Evolutionary conservation across 352 stramenopile genomes (phyloP).

Genomic region (Globisporangium rhizosaccharum): DNA sequence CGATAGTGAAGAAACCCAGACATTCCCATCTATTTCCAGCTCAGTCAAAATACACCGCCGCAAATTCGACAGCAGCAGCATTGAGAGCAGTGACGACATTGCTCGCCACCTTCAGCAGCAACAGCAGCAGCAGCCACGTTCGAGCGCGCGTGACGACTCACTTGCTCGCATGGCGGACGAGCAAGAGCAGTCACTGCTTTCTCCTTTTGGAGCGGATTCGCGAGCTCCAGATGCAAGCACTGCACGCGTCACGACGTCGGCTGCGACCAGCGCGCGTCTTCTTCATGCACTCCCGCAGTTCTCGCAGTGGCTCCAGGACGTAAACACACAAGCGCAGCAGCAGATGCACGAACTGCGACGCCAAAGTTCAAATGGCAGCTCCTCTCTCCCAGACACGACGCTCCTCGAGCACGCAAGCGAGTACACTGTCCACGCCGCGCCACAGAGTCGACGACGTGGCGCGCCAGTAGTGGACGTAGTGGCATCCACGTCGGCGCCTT

Average conservation of each 20-base stretch:
- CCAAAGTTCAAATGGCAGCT: slow-evolving; percentile 1
- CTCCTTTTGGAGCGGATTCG: not conserved
- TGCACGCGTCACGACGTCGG: not conserved
- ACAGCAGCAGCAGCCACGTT: too few relatives aligned
- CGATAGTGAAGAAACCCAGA: too few relatives aligned
- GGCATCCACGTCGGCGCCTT: too few relatives aligned
- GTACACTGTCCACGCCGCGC: not conserved
- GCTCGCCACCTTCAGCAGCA: not conserved
- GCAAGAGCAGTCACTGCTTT: not conserved
- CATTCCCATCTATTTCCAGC: too few relatives aligned
- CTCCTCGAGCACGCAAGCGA: not conserved
- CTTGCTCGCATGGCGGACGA: not conserved
- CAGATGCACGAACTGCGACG: slow-evolving; percentile 3
- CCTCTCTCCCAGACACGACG: not conserved
- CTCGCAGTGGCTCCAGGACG: slow-evolving; percentile 25
- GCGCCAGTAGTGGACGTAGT: not conserved
- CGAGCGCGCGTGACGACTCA: not conserved
- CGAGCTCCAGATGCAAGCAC: not conserved
- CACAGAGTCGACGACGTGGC: too few relatives aligned
- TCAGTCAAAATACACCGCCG: too few relatives aligned
- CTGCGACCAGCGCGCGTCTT: not conserved
- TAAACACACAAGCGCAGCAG: slow-evolving; percentile 8
- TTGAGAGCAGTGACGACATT: not conserved
- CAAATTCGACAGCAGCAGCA: too few relatives aligned
- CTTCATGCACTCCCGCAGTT: slow-evolving; percentile 14